phyloP scores from a whole-genome alignment of 192 early-diverging fungal species.

The Coemansia sp. region DNA sequence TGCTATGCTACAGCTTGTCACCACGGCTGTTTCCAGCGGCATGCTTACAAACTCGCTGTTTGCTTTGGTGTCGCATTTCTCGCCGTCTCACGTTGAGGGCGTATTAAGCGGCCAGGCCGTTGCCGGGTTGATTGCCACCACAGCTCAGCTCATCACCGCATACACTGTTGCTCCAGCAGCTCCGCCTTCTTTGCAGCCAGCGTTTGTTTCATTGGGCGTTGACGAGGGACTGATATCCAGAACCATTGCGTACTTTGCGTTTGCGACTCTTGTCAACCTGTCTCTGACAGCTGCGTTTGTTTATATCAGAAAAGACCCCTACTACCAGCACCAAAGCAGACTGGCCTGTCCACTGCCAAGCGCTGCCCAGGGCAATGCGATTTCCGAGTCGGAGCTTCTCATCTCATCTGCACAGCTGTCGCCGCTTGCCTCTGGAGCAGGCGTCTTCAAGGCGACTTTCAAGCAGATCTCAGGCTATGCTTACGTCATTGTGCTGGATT shows the following conservation, averaged over 20 bases:
- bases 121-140: conserved; percentile 68
- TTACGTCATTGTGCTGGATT: conserved; percentile 61
- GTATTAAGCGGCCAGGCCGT: conserved; percentile 68
- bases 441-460: conserved; percentile 37
- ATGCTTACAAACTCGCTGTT: conserved; percentile 70
- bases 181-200: neutral
- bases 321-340: conserved; percentile 45
- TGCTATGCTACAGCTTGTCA: conserved; percentile 58
- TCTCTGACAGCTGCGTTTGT: conserved; percentile 33
- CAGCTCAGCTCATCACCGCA: conserved; percentile 66
- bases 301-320: conserved; percentile 31
- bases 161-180: conserved; percentile 31
- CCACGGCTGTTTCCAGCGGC: conserved; percentile 63
- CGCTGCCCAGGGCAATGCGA: neutral
- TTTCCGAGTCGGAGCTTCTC: conserved; percentile 28
- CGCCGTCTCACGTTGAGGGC: conserved; percentile 68
- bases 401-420: conserved; percentile 10
- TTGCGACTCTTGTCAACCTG: conserved; percentile 41
- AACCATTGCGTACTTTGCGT: conserved; percentile 51
- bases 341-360: conserved; percentile 16
- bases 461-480: conserved; percentile 52
- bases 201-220: neutral
- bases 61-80: conserved; percentile 70
- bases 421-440: conserved; percentile 8
- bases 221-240: conserved; percentile 24